Base-by-base conservation (phyloP, 306 rosid genomes). In the Cicer yamashitae region DNA sequence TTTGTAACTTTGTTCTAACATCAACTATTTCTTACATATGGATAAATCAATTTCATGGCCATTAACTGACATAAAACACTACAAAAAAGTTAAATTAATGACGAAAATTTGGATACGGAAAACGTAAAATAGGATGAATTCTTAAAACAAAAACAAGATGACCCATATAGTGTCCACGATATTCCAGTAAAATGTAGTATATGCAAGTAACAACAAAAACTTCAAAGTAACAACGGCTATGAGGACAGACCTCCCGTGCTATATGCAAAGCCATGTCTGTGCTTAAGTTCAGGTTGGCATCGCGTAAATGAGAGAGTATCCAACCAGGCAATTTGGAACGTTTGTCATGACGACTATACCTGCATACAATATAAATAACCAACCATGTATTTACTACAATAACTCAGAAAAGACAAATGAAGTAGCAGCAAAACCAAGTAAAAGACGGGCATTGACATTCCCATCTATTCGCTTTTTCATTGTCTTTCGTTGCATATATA, bases 261-360 rank as follows among this genome's bases (percentile, higher is more conserved):
- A 91, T 91, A 79, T 94, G 97, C 81, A 91, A 79, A 81, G 98
- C 98, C 98, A 94, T 94, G 84, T 94, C 98, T 12, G 98, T 94
- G 88, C 98, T 94, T 88, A 91, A 86, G 75, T 91, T 94, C 81
- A 94, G 87, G 86, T 90, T 89, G 64, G 98, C 97, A 65, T 94
- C 98, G n/a, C 86, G 92, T 75, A 94, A 79, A 84, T 90, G 97
- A 14, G 96, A 91, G 62, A 91, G 85, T 63, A 94, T 91, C 98
- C 98, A 94, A 80, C 96, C 87, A 44, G 97, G 98, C 84, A 94
- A 83, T 75, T 94, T 94, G 17, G 98, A 91, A 22, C 96, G 94
- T 76, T 94, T 94, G 87, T 94, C 98, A 76, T 94, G 97, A 77
- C 96, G 98, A 70, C 96, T 91, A 83, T 91, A 94, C 85, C 96